These are phyloP conservation scores for Ganoderma meredithae DNA, from an alignment of 1,284 basidiomycete species.

Conservation along the genomic window DNA sequence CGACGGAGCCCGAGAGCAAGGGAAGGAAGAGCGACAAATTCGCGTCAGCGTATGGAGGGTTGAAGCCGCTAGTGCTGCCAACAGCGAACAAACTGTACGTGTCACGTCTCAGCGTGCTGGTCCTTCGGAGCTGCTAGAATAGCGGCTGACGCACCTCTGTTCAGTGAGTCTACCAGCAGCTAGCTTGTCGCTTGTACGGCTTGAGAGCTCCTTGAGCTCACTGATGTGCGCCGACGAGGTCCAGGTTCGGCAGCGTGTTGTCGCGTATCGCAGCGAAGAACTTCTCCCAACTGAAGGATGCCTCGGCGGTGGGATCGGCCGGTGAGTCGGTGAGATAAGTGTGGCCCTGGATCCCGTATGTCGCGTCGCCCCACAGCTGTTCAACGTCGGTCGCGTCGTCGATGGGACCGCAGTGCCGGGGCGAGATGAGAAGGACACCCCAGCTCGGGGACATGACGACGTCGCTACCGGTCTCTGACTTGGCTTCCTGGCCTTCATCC, in stretches of 20 bases:
- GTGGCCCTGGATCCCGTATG: not conserved
- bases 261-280: conserved; percentile 3
- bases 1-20: not conserved
- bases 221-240: not conserved
- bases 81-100: not conserved
- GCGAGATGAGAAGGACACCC: not conserved
- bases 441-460: conserved; percentile 3
- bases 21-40: not conserved
- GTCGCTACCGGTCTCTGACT: conserved; percentile 4
- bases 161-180: not conserved
- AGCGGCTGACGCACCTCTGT: not conserved
- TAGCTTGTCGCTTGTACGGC: not conserved
- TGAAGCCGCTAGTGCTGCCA: not conserved
- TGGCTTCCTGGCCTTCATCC: not conserved
- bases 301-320: not conserved
- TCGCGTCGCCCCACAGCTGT: not conserved
- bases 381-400: not conserved
- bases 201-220: not conserved
- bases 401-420: not conserved
- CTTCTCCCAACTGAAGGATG: not conserved
- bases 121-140: not conserved
- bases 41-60: not conserved
- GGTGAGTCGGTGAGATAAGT: conserved; percentile 2
- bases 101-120: not conserved
- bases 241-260: not conserved